These are phyloP conservation scores for Aureobasidium sp. DNA, from an alignment of 2,329 filamentous ascomycete genomes.

Conservation along the genomic window DNA sequence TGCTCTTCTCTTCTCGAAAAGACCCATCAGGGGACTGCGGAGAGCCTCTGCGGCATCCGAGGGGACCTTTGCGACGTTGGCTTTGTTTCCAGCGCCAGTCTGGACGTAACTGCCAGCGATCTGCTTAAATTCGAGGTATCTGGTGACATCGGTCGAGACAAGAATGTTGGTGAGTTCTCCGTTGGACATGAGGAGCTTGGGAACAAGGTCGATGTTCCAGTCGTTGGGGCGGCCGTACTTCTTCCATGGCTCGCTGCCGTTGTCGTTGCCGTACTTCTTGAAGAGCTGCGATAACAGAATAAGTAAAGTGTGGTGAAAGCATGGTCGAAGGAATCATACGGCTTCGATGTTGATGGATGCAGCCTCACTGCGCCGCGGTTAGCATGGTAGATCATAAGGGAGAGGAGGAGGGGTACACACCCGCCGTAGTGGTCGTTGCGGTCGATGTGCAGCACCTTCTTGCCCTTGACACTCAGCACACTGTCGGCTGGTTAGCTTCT, in stretches of 20 bases:
- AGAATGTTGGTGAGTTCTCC: constrained; percentile 98
- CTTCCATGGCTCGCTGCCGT: constrained; percentile 89
- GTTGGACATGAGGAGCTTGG: constrained; percentile 97
- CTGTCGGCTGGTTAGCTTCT: constrained; percentile 37
- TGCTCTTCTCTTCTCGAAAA: constrained; percentile 96
- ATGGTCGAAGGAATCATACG: constrained; percentile 41
- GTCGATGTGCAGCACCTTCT: constrained; percentile 98
- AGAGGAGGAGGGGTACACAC: constrained; percentile 45
- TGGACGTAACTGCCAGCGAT: constrained; percentile 96
- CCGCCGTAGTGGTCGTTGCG: constrained; percentile 98
- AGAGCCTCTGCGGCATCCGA: constrained; percentile 87
- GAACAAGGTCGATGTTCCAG: constrained; percentile 99
- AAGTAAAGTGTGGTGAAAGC: constrained; percentile 17
- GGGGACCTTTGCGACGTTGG: constrained; percentile 92
- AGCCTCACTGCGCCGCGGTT: constrained; percentile 58
- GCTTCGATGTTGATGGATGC: constrained; percentile 95
- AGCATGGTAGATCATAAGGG: constrained; percentile 11
- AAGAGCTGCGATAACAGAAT: constrained; percentile 58
- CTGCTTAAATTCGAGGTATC: constrained; percentile 46
- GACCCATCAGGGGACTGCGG: constrained; percentile 86
- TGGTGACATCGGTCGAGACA: constrained; percentile 72
- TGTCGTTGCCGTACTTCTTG: constrained; percentile 87
- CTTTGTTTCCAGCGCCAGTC: constrained; percentile 69
- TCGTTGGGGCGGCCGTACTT: constrained; percentile 94
- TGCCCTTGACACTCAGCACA: constrained; percentile 95